phyloP scores from a whole-genome alignment of 2,329 filamentous ascomycete genomes.

The Fusarium sp. region DNA sequence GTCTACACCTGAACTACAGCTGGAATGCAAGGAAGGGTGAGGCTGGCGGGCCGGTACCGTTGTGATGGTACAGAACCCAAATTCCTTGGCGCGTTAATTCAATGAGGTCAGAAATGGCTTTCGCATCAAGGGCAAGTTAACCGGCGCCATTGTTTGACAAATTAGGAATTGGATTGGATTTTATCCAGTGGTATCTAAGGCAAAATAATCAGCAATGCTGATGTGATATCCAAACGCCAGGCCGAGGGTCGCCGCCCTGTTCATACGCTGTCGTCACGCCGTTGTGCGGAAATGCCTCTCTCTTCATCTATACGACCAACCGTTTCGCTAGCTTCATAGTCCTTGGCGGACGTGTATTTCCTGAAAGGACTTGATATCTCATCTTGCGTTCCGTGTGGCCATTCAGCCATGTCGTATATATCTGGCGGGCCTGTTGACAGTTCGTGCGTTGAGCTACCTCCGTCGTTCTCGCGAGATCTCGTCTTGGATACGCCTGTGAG shows the following conservation, averaged over 20 bases:
- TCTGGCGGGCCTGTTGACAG: conserved; percentile 19
- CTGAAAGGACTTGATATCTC: conserved; percentile 35
- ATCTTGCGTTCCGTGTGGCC: conserved; percentile 29
- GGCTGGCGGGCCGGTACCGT: conserved; percentile 20
- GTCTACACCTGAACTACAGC: neutral
- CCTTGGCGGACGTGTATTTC: conserved; percentile 35
- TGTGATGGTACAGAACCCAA: conserved; percentile 5
- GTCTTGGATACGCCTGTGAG: conserved; percentile 32
- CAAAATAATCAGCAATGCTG: conserved; percentile 7
- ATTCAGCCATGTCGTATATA: conserved; percentile 29
- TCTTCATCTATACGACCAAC: conserved; percentile 34
- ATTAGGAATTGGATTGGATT: conserved; percentile 2
- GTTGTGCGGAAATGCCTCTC: conserved; percentile 24
- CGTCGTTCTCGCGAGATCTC: conserved; percentile 24
- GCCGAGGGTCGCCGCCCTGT: conserved; percentile 26
- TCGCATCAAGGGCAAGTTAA: neutral
- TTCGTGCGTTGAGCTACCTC: conserved; percentile 38
- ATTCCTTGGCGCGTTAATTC: neutral
- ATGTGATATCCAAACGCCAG: conserved; percentile 26
- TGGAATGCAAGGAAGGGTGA: conserved; percentile 4
- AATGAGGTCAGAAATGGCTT: neutral
- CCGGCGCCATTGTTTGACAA: neutral
- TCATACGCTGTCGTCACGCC: conserved; percentile 32
- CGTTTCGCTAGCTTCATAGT: conserved; percentile 26
- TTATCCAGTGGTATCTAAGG: conserved; percentile 37